Percentiles rank a stretch among this genome's conserved stretches.
These are phyloP conservation scores for Diplodia sapinea DNA, from an alignment of 2,329 filamentous ascomycete species.

Conservation along the genomic window DNA sequence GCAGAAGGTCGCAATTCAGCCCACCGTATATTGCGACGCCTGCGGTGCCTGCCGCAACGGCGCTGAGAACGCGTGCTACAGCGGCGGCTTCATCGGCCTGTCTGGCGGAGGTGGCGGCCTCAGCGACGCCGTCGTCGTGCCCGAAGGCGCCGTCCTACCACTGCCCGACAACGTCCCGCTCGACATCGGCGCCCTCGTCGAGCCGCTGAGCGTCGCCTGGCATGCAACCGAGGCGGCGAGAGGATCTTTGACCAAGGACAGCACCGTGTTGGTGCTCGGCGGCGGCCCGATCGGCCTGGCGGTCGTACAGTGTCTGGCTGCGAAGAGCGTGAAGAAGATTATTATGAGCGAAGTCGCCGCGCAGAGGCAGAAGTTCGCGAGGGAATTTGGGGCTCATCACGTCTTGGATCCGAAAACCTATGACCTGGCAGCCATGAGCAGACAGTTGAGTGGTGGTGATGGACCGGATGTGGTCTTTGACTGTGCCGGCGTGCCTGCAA, in stretches of 20 bases:
- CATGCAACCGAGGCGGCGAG: slow-evolving; percentile 53
- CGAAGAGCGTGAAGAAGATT: slow-evolving; percentile 60
- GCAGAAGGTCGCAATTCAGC: slow-evolving; percentile 64
- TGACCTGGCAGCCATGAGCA: slow-evolving; percentile 55
- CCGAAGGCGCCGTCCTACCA: slow-evolving; percentile 55
- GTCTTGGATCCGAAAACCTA: slow-evolving; percentile 60
- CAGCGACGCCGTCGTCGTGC: slow-evolving; percentile 61
- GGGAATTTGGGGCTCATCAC: slow-evolving; percentile 61
- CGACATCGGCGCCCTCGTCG: slow-evolving; percentile 64
- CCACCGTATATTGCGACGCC: slow-evolving; percentile 62
- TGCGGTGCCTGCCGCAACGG: slow-evolving; percentile 62
- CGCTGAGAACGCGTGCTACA: slow-evolving; percentile 64
- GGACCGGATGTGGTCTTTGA: slow-evolving; percentile 68
- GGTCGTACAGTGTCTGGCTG: slow-evolving; percentile 63
- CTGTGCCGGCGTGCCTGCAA: slow-evolving; percentile 64
- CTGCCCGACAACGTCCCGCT: slow-evolving; percentile 60
- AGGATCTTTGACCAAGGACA: slow-evolving; percentile 39
- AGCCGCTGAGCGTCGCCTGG: slow-evolving; percentile 69
- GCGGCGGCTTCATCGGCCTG: slow-evolving; percentile 60
- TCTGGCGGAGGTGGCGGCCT: slow-evolving; percentile 62
- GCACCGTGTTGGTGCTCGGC: slow-evolving; percentile 62
- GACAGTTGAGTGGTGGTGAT: slow-evolving; percentile 54
- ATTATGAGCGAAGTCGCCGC: slow-evolving; percentile 63
- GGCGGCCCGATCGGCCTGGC: slow-evolving; percentile 68
- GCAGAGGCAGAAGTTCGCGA: slow-evolving; percentile 58